phyloP scores from a whole-genome alignment of 371 early-diverging fungal genomes.

The Rhizopus arrhizus region DNA sequence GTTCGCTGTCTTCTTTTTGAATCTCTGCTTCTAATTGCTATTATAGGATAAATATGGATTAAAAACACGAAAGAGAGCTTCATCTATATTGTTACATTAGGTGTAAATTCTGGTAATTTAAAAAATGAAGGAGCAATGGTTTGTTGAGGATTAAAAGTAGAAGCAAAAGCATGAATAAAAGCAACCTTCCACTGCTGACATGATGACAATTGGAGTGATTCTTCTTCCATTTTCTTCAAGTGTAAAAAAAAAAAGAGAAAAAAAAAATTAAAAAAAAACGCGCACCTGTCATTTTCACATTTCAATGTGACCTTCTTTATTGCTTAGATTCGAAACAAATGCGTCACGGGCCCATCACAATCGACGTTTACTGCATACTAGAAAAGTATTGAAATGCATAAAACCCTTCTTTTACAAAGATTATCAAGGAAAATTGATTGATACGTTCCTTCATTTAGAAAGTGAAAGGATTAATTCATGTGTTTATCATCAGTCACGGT shows the following conservation, averaged over 20 bases:
- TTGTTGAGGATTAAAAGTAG: conserved; percentile 26
- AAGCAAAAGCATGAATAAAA: conserved; percentile 42
- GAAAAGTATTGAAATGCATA: too few relatives aligned
- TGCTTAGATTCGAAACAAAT: too few relatives aligned
- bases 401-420: too few relatives aligned
- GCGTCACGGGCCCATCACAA: too few relatives aligned
- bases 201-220: conserved; percentile 13
- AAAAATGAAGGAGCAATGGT: conserved; percentile 21
- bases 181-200: conserved; percentile 43
- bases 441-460: too few relatives aligned
- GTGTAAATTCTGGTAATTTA: conserved; percentile 31
- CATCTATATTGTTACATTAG: conserved; percentile 29
- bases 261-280: not conserved
- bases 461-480: too few relatives aligned
- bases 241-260: not conserved
- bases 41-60: not conserved
- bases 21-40: conserved; percentile 40
- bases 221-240: not conserved
- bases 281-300: not conserved
- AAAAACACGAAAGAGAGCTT: not conserved
- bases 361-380: too few relatives aligned
- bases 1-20: conserved; percentile 24
- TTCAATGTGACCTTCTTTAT: too few relatives aligned
- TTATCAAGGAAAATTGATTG: too few relatives aligned
- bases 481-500: too few relatives aligned